Percentiles rank a stretch among this genome's conserved stretches.
Conservation (phyloP, 768 basidiomycete genomes). For the Leccinum pellstonianum region DNA sequence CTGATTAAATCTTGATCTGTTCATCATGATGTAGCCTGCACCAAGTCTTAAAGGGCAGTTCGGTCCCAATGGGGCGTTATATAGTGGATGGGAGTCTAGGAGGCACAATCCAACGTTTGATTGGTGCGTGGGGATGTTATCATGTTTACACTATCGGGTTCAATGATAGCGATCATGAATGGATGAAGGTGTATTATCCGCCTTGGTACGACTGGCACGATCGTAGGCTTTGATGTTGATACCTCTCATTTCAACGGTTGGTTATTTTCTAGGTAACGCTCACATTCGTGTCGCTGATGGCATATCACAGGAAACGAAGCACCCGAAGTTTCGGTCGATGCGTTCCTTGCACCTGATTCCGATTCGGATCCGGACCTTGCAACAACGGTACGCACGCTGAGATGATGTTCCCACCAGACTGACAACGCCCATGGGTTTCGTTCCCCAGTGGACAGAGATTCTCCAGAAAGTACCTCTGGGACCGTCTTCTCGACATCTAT, state of each 20-base stretch:
- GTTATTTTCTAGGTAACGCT: constrained; percentile 6
- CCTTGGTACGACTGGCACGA: constrained; percentile 71
- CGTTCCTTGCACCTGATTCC: constrained; percentile 42
- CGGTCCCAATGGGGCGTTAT: constrained; percentile 92
- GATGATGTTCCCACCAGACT: not conserved
- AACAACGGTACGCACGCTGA: constrained; percentile 49
- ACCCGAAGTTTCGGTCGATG: constrained; percentile 76
- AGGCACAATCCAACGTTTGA: constrained; percentile 88
- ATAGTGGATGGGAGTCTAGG: constrained; percentile 90
- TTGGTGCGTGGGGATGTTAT: constrained; percentile 53
- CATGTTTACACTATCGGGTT: too few species aligned
- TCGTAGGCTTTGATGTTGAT: constrained; percentile 90
- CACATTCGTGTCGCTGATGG: not conserved
- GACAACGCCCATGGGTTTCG: not conserved
- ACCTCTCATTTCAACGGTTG: constrained; percentile 91
- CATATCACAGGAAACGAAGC: constrained; percentile 70
- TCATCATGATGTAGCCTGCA: constrained; percentile 57
- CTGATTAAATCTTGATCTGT: not conserved
- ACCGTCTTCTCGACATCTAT: constrained; percentile 86
- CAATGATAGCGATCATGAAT: constrained; percentile 37
- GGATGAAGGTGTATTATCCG: constrained; percentile 87
- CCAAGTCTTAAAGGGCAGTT: constrained; percentile 93
- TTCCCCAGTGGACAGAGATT: constrained; percentile 71
- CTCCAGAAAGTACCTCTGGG: constrained; percentile 75
- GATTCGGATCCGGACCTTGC: constrained; percentile 43